Base-by-base conservation (phyloP, 1,139 yeast species). In the Candida gigantensis region DNA sequence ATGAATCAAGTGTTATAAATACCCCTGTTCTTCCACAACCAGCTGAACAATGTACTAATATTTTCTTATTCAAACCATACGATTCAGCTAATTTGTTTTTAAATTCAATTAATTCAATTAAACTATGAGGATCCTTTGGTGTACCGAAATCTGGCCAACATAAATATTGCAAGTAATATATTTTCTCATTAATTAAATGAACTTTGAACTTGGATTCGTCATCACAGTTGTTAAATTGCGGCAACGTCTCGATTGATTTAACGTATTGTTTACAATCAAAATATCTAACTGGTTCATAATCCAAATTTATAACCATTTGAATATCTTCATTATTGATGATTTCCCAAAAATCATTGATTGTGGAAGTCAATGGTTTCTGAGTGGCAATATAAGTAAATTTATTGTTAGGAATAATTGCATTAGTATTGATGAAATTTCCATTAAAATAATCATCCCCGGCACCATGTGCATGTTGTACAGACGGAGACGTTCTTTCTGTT, bases 11-110 rank as follows among this genome's bases (percentile, higher is more conserved):
- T 1, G 88, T 78, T 9, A 85, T 82, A 46, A 86, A 84, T 0
- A 90, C 86, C 2, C 96, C 96, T 0, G 96, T 87, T 47, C 96
- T 74, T 3, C 96, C 96, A 60, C 96, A 87, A 0, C 96, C 96
- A 0, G 96, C 96, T 4, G 90, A 81, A 57, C 96, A 87, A 57
- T 88, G 96, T 25, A 70, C 74, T 16, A 70, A 37, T 4, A 60
- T 44, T 34, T 62, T 58, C 20, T 52, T 47, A 18, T 52, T 51
- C 41, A 55, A 42, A 21, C 46, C 30, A 10, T 52, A 33, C 43
- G 46, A 14, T 41, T 41, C 18, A 44, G 56, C 46, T 23, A 77
- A 47, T 15, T 57, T 42, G 42, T 73, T 67, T 51, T 84, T 84
- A 34, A 74, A 57, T 2, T 65, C 52, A 29, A 80, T 72, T 34